These are phyloP conservation scores for Sporothrix pseudoabietina DNA, from an alignment of 2,329 filamentous ascomycete species.

Conservation along the genomic window DNA sequence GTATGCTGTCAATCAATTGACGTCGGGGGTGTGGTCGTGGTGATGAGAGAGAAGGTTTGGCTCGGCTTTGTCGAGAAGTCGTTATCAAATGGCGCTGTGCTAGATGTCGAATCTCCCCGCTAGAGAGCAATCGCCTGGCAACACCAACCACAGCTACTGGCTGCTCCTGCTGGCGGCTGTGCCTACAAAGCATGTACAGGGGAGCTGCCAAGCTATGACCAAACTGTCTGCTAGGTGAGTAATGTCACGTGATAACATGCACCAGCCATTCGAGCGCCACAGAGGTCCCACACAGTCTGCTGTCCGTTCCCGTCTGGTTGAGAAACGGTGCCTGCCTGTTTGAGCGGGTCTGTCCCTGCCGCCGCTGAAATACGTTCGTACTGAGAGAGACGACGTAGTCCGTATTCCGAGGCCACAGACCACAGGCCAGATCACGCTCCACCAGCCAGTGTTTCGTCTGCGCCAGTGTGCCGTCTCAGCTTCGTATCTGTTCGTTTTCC, in stretches of 20 bases:
- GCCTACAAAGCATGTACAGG: not conserved
- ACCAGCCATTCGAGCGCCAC: slow-evolving; percentile 13
- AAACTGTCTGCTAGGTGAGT: not conserved
- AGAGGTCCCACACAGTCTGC: not conserved
- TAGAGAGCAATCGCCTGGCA: slow-evolving; percentile 14
- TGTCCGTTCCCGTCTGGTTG: slow-evolving; percentile 4
- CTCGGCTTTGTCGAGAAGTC: slow-evolving; percentile 24
- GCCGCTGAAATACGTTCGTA: not conserved
- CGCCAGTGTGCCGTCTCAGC: slow-evolving; percentile 14
- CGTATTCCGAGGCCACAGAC: slow-evolving; percentile 6
- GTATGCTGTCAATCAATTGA: slow-evolving; percentile 10
- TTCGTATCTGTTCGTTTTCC: not conserved
- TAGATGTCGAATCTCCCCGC: slow-evolving; percentile 26
- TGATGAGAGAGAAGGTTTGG: not conserved
- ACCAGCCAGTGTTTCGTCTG: slow-evolving; percentile 18
- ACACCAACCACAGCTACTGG: slow-evolving; percentile 22
- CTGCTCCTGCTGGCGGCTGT: not conserved
- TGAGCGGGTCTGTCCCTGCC: not conserved
- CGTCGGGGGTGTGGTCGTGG: not conserved
- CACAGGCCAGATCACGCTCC: slow-evolving; percentile 15
- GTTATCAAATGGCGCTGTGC: slow-evolving; percentile 32
- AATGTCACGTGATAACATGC: not conserved
- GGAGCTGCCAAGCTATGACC: slow-evolving; percentile 24
- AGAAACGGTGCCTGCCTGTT: slow-evolving; percentile 22
- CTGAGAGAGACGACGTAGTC: not conserved